Base-by-base conservation (phyloP, 2,329 filamentous ascomycete genomes). In the Plectosphaerella cucumerina region DNA sequence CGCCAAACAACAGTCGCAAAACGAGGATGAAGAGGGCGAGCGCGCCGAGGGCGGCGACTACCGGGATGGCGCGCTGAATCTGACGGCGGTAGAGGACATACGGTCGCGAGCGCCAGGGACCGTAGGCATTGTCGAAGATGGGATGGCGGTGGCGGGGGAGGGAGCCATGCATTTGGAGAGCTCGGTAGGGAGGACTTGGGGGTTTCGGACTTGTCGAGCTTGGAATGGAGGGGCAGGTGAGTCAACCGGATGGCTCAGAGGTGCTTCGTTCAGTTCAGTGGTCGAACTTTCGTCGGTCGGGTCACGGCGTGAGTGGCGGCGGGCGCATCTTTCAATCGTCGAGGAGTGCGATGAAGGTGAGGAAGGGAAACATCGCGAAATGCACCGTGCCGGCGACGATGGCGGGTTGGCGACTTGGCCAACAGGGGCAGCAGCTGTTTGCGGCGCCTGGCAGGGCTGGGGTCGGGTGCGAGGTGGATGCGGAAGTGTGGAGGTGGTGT, bases 81-180 rank as follows among this genome's bases (percentile, higher is more conserved):
- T 48, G 47, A 26, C 47, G 47, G 6, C 47, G 34, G 22, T 48
- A 39, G 47, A 39, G 33, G 35, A 41, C n/a, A 21, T 42, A 42
- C 6, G 47, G 21, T 11, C 47, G 35, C n/a, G 47, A 21, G 15
- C 34, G 23, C 47, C 47, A 48, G 12, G 47, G 37, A 9, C 33
- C 37, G 34, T 41, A 26, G 37, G 23, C 47, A 39, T 42, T 43
- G 47, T 42, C 47, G 23, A 48, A 48, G 47, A 48, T 48, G 34
- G 47, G 34, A 17, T 37, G 47, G 17, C 46, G 46, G 20, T 48
- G 34, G 15, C 23, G 37, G 22, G 47, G 47, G 14, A 48, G 11
- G 21, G 47, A 48, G 34, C 47, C 47, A 15, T 48, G 47, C 47
- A 48, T 48, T 37, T 26, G 47, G 21, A 41, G 10, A 6, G 5